Percentiles rank a stretch among this genome's conserved stretches.
These are phyloP conservation scores for Diaporthe sp. DNA, from an alignment of 2,329 filamentous ascomycete genomes.

Conservation along the genomic window DNA sequence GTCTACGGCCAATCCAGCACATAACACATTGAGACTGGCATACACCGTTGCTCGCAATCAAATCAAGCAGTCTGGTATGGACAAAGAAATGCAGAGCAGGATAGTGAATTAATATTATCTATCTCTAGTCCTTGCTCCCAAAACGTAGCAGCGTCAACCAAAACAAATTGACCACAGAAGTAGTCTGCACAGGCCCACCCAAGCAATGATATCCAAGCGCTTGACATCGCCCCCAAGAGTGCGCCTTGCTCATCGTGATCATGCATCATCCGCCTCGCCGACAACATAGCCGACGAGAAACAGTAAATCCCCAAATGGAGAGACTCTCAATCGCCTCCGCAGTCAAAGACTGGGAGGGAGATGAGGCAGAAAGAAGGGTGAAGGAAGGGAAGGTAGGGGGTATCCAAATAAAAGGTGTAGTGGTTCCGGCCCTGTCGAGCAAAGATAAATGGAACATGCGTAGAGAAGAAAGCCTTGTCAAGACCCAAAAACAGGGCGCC, in stretches of 20 bases:
- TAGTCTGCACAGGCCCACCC: neutral
- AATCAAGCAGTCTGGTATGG: neutral
- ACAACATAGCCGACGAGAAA: neutral
- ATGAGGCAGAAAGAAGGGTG: neutral
- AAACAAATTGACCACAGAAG: neutral
- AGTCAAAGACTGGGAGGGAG: neutral
- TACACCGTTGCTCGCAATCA: neutral
- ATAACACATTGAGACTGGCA: no score
- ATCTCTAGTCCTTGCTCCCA: conserved; percentile 16
- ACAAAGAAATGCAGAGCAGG: neutral
- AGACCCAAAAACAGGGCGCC: neutral
- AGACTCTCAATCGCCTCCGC: neutral
- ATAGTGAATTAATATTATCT: conserved; percentile 21
- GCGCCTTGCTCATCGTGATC: conserved; percentile 24
- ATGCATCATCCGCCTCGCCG: conserved; percentile 24
- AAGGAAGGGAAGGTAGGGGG: conserved; percentile 15
- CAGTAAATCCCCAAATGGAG: neutral
- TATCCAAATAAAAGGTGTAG: conserved; percentile 31
- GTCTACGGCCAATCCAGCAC: neutral
- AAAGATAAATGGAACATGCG: neutral
- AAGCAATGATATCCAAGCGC: neutral
- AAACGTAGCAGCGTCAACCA: neutral
- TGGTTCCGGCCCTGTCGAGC: conserved; percentile 27
- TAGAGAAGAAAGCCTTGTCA: neutral
- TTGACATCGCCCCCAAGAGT: conserved; percentile 1